Evolutionary conservation across 805 yeast species (phyloP).

Genomic region (Yarrowia bubula): DNA sequence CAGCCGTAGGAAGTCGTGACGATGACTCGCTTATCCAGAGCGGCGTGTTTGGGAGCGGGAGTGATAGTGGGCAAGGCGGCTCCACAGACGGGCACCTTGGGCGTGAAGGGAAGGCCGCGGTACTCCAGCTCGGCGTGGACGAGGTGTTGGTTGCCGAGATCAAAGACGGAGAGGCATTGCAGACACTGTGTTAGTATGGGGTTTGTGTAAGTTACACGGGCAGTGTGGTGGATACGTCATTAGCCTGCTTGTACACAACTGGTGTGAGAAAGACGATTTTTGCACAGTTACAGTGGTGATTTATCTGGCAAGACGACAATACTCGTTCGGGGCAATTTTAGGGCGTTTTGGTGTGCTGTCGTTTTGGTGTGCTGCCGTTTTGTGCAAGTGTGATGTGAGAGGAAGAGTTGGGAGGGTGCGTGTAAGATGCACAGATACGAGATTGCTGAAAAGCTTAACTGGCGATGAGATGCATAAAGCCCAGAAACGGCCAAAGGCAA

Average conservation of each 20-base stretch:
- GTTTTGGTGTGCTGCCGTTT: too few relatives aligned
- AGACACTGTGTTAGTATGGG: slow-evolving; percentile 6
- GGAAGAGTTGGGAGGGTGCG: neutral
- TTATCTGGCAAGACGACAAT: too few relatives aligned
- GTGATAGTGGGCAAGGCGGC: neutral
- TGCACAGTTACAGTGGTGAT: too few relatives aligned
- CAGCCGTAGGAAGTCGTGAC: neutral
- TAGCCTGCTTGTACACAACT: too few relatives aligned
- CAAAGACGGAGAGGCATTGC: neutral
- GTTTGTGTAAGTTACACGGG: neutral
- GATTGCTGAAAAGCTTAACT: neutral
- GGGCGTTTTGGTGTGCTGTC: neutral
- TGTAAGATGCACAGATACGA: neutral
- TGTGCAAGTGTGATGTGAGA: neutral
- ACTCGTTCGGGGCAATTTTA: too few relatives aligned
- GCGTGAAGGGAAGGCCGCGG: neutral
- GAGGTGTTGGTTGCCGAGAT: neutral
- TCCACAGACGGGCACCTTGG: slow-evolving; percentile 1
- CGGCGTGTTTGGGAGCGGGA: neutral
- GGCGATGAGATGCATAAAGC: neutral
- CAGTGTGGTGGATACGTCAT: too few relatives aligned
- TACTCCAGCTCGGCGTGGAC: neutral
- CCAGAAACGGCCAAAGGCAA: too few relatives aligned
- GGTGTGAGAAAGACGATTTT: too few relatives aligned
- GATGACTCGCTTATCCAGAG: neutral